Evolutionary conservation across 495 filamentous ascomycete species (phyloP), one percentile per base, ranked within the genome.

Genomic region (Neurospora sublineolata): DNA sequence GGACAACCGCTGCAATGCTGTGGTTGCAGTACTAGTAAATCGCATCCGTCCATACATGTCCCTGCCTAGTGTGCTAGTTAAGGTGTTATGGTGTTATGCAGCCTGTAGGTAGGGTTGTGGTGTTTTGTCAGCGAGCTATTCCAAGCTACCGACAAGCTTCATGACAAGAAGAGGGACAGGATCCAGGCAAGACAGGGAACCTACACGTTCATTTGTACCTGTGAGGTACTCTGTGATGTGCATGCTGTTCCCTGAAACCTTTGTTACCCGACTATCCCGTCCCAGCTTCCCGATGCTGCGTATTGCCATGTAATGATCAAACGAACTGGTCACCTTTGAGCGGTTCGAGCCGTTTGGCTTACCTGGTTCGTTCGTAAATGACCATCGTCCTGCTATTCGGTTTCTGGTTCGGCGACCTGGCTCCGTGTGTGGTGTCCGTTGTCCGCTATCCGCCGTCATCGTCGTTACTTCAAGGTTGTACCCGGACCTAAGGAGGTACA

Each of bases 51-150:
- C 52, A 64, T 30, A 64, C 52, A 64, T 33, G 52, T 1, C 52
- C 52, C 52, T 64, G 52, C 52, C 52, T 64, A 64, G 52, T 30
- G 27, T 30, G 70, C 70, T 68, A 68, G 70, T 69, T 69, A 36
- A 68, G 27, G 64, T 37, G 70, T 46, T 11, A 46, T 46, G 27
- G 64, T 37, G 70, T 46, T 11, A 46, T 46, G 40, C n/a, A 3
- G n/a, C 33, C 33, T 14, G 38, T 42, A 42, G 40, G 52, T 64
- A 64, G 52, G 52, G 14, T 64, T 36, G 52, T 64, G 52, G 52
- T 64, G 27, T 64, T 33, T 1, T 58, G 46, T 64, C 27, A 33
- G 52, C 52, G 52, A 33, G 52, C 52, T 33, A 33, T 64, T 64
- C 12, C 52, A 64, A 7, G 52, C 52, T 27, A 18, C 27, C 9